Base-by-base conservation (phyloP, 805 yeast species). In the Candida adriatica region DNA sequence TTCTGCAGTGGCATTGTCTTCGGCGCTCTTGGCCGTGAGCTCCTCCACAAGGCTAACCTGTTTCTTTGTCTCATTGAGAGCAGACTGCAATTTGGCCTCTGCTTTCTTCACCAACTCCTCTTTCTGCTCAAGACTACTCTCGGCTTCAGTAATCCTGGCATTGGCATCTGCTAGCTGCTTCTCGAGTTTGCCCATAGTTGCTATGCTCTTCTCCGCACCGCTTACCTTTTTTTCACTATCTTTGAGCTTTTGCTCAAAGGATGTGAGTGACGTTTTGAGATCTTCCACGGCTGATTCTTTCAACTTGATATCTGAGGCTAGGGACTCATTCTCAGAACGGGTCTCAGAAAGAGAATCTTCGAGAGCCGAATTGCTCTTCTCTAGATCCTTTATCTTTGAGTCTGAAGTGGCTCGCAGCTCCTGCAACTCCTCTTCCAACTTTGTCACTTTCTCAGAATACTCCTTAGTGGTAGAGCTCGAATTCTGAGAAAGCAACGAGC, bases 401-500 rank as follows among this genome's bases (percentile, higher is more conserved):
- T 22, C 24, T 5, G 29, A 24, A 6, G 38, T 26, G 10, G 38
- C 33, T n/a, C 38, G 51, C 13, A 20, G 23, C n/a, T 18, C 26
- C 16, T 39, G 35, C 11, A 51, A 19, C 10, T 42, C 42, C 6
- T 53, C 61, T 37, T 74, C 79, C 11, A 74, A 45, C 7, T 39
- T 43, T 11, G 59, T 54, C 7, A 72, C 61, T 42, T 64, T 68
- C 18, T 63, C 67, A 8, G 67, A 57, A 40, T 70, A 72, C 34
- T 70, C 73, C 39, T 66, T 61, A 0, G 70, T 57, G 0, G 67
- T 56, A 0, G 71, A 59, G 34, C 69, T 74, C 0, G 80, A 72
- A 29, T 58, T 67, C 32, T 69, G 68, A 33, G 63, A 63, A 9
- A 70, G 46, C 43, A 67, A 51, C 9, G 53, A 56, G 33, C 79